phyloP scores from a whole-genome alignment of 148 eudicot genomes.

The Rhododendron mucronatum region DNA sequence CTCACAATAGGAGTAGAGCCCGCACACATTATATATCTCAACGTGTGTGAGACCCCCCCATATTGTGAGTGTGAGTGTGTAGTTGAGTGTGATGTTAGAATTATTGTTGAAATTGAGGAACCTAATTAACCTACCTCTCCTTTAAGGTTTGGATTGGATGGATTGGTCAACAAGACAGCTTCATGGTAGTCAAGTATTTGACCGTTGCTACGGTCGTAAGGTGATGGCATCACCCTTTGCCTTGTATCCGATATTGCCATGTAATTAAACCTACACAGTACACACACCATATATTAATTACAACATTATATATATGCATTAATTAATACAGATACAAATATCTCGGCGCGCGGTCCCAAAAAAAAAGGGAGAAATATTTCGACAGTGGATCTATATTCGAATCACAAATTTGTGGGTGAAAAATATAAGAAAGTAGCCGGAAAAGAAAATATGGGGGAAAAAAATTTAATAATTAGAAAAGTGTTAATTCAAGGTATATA shows the following conservation, averaged over 20 bases:
- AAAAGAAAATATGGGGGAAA: too few relatives aligned
- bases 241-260: constrained; percentile 71
- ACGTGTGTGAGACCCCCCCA: too few relatives aligned
- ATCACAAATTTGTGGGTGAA: neutral
- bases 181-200: constrained; percentile 48
- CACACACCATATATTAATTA: neutral
- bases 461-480: too few relatives aligned
- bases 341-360: neutral
- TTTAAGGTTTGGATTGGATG: constrained; percentile 30
- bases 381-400: neutral
- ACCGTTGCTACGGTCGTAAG: constrained; percentile 44
- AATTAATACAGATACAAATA: too few relatives aligned
- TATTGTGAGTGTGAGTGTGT: too few relatives aligned
- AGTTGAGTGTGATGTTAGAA: too few relatives aligned
- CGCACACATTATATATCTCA: too few relatives aligned
- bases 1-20: too few relatives aligned
- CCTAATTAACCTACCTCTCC: constrained; percentile 63
- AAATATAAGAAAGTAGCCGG: too few relatives aligned
- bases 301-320: neutral
- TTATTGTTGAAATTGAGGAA: neutral
- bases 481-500: too few relatives aligned
- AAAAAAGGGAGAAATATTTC: too few relatives aligned
- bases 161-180: constrained; percentile 58
- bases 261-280: constrained; percentile 51
- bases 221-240: constrained; percentile 65